Conservation (phyloP, 257 asterid species). For the Rauvolfia tetraphylla region DNA sequence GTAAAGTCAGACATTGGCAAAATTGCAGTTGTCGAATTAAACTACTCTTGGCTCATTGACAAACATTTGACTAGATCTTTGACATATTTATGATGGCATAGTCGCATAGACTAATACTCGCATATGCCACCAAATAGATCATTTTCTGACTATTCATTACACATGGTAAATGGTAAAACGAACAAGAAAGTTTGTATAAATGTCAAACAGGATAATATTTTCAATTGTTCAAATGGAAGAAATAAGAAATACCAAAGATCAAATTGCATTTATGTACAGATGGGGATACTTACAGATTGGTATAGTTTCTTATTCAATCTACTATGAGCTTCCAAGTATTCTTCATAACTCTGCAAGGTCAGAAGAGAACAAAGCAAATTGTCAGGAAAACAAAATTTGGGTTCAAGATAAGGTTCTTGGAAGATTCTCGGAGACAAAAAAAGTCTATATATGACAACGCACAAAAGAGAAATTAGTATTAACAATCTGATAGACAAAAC, state of each 20-base stretch:
- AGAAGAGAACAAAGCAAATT: constrained; percentile 19
- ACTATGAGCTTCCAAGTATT: constrained; percentile 80
- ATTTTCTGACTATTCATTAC: neutral
- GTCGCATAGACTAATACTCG: neutral
- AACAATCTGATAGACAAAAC: neutral
- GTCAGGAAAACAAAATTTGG: constrained; percentile 24
- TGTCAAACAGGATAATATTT: neutral
- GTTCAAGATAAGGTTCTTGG: constrained; percentile 1
- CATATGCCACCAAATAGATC: neutral
- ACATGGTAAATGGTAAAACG: neutral
- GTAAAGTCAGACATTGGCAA: neutral
- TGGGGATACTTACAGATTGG: constrained; percentile 54
- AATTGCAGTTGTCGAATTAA: neutral
- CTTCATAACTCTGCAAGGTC: constrained; percentile 83
- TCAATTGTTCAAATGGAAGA: neutral
- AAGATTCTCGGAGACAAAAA: neutral
- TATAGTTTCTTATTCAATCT: constrained; percentile 45
- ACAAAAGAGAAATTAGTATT: neutral
- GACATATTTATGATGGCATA: neutral
- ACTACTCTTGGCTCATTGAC: neutral
- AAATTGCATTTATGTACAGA: neutral
- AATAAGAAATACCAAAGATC: neutral
- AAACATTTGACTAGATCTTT: neutral
- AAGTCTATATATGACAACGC: neutral
- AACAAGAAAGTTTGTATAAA: neutral